Base-by-base conservation (phyloP, 2,329 filamentous ascomycete species). In the Colletotrichum trifolii region DNA sequence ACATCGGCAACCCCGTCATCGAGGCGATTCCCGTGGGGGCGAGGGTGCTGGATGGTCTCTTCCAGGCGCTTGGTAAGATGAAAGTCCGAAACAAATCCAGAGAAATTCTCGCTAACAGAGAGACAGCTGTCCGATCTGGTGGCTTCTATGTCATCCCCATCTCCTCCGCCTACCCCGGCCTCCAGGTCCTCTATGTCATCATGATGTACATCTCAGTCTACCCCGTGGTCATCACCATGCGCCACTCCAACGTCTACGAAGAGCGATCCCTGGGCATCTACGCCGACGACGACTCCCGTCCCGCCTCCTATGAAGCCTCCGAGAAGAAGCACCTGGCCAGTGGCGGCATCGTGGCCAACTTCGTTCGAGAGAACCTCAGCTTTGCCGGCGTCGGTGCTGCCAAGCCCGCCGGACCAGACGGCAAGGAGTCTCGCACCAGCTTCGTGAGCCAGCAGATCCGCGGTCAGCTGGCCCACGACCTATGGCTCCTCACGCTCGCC, bases 221-320 rank as follows among this genome's bases (percentile, higher is more conserved):
- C 65, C 88, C 88, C 0, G 83, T 89, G 25, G 83, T 86, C 34
- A 87, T 90, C 64, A 87, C 85, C 1, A 86, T 90, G 76, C 85
- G 89, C 35, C 87, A 89, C 72, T 90, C 89, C 43, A 92, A 92
- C 71, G 86, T 91, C 36, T 92, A 92, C 71, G 89, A 92, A 72
- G 89, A 92, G 71, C 82, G 87, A 7, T 89, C 86, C 0, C 78
- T 92, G 2, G 89, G 89, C 0, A 84, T 89, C 38, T 87, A 88
- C 64, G 76, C 76, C 46, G 77, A 80, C 33, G 76, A 76, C 17
- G 71, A 56, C 0, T 13, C 39, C 0, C 11, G 13, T 8, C 2
- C 6, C 11, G 17, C 11, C 8, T 6, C 11, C 17, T 4, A 11
- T 1, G 43, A 33, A 48, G 7, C 45, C 71, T 8, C 70, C 68